Evolutionary conservation across 73 alveolate genomes (phyloP).

Genomic region (Blepharisma stoltei): DNA sequence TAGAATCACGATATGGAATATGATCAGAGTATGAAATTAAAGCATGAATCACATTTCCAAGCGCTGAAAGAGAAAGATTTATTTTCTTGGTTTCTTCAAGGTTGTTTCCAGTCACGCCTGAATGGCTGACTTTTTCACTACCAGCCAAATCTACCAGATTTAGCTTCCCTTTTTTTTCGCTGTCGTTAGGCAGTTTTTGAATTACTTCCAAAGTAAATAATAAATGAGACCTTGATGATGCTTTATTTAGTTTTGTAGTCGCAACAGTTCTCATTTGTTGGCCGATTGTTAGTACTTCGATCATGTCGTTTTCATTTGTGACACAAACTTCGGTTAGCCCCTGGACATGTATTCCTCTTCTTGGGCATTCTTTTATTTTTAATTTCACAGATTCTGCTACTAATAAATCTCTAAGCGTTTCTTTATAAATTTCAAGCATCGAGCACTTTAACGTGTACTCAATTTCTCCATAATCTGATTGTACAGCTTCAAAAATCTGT

Average conservation of each 20-base stretch:
- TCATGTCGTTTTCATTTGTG: slow-evolving; percentile 82
- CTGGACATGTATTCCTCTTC: slow-evolving; percentile 90
- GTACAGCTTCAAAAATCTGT: slow-evolving; percentile 46
- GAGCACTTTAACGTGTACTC: slow-evolving; percentile 78
- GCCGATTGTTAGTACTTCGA: slow-evolving; percentile 86
- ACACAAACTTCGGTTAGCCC: slow-evolving; percentile 95
- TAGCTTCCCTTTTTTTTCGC: slow-evolving; percentile 86
- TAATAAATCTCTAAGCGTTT: slow-evolving; percentile 80
- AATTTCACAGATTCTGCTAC: slow-evolving; percentile 75
- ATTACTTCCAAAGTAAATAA: slow-evolving; percentile 80
- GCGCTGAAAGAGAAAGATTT: slow-evolving; percentile 80
- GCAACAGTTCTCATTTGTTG: slow-evolving; percentile 92
- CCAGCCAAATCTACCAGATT: slow-evolving; percentile 97
- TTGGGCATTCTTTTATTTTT: slow-evolving; percentile 86
- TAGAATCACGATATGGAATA: slow-evolving; percentile 76
- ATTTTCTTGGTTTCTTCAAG: slow-evolving; percentile 95
- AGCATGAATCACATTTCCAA: slow-evolving; percentile 92
- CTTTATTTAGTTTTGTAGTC: slow-evolving; percentile 94
- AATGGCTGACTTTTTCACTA: slow-evolving; percentile 85
- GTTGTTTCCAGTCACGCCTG: slow-evolving; percentile 86
- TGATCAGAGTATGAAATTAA: slow-evolving; percentile 72
- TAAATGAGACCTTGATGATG: slow-evolving; percentile 92
- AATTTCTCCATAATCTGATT: slow-evolving; percentile 74
- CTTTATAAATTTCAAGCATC: slow-evolving; percentile 87
- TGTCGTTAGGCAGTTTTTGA: slow-evolving; percentile 81